Base-by-base conservation (phyloP, 2,329 filamentous ascomycete species). In the Aureobasidium subglaciale region DNA sequence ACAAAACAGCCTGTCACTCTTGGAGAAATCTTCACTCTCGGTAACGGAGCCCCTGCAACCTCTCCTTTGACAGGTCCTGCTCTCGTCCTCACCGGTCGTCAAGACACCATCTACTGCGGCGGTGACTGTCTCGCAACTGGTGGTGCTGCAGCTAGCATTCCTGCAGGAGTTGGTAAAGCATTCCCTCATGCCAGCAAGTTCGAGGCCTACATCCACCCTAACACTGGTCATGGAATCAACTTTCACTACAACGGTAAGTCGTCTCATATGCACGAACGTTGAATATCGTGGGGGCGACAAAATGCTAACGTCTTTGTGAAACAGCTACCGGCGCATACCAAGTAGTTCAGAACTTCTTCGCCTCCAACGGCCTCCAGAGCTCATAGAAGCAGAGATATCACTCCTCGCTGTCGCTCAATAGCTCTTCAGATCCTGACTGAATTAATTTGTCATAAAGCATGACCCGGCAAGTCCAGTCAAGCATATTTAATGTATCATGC, bases 201-300 rank as follows among this genome's bases (percentile, higher is more conserved):
- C 15, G 56, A 58, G 35, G 42, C 62, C 10, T 66, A 63, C 48
- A 57, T 68, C 13, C 62, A 61, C 22, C 60, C 62, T 13, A 45
- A 58, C 30, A 62, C 66, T 15, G 67, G 67, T 0, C 67, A 70
- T 56, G 65, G 63, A 1, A 43, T 70, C 38, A 68, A 68, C 54
- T 60, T 68, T 56, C 67, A 70, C 56, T 67, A 63, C 49, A 63
- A 58, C 16, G 42, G 50, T 55, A 37, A 37, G 50, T 55, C 22
- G 27, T 45, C 40, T 29, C 45, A 13, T 15, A 41, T 37, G 45
- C 35, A 16, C 15, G 41, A 22, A 46, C 52, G 42, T 55, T 45
- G 4, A 2, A 13, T 25, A 7, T 24, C 30, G 32, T 5, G 29
- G 10, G n/a, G 52, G n/a, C 24, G 38, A 22, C 6, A 34, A 45